These are phyloP conservation scores for Colletotrichum costaricense DNA, from an alignment of 2,329 filamentous ascomycete species.

Conservation along the genomic window DNA sequence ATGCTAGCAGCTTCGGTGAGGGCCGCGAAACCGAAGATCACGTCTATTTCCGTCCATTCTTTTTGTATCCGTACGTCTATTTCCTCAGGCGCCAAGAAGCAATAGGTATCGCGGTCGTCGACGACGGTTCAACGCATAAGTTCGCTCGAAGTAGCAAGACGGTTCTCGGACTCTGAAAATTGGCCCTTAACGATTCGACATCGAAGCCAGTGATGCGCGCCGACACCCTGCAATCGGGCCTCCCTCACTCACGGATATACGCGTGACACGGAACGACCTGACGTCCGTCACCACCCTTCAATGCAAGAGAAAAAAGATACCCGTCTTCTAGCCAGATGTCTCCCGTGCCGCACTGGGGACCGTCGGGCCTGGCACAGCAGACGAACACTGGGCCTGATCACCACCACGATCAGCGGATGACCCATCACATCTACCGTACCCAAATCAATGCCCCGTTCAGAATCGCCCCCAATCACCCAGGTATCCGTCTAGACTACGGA, in stretches of 20 bases:
- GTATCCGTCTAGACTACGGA: background rate
- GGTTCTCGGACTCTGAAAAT: background rate
- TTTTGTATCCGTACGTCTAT: background rate
- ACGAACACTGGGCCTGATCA: conserved; percentile 34
- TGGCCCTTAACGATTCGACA: background rate
- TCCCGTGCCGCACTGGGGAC: background rate
- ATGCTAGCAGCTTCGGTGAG: conserved; percentile 15
- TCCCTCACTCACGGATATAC: background rate
- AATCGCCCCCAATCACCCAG: background rate
- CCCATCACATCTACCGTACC: background rate
- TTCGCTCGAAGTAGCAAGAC: background rate
- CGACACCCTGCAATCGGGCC: background rate
- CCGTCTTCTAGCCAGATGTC: background rate
- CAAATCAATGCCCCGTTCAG: background rate
- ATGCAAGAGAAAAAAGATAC: conserved; percentile 3
- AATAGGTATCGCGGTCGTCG: background rate
- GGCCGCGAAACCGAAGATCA: conserved; percentile 18
- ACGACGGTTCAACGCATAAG: background rate
- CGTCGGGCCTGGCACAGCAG: conserved; percentile 3
- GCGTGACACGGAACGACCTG: background rate
- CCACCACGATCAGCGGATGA: conserved; percentile 9
- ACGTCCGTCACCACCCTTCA: conserved; percentile 7
- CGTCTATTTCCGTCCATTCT: conserved; percentile 19
- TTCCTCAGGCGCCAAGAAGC: background rate
- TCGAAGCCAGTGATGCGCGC: background rate